Evolutionary conservation across 139 green algal genomes (phyloP).

Genomic region (Haematococcus sp.): DNA sequence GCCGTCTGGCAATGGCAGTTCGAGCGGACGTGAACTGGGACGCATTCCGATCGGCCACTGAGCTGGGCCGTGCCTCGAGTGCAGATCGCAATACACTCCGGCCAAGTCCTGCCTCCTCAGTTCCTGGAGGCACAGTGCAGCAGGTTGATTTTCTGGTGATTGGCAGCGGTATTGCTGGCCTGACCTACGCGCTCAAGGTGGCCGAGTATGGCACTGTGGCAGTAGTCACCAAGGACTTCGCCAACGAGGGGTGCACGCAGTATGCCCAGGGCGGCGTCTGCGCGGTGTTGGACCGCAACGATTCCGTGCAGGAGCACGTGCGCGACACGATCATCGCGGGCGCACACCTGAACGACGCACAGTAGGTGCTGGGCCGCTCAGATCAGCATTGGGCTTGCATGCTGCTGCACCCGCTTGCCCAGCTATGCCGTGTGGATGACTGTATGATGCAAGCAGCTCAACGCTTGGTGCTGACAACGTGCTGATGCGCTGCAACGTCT

Average conservation of each 20-base stretch:
- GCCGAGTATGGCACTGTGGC: constrained; percentile 89
- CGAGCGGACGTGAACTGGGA: constrained; percentile 49
- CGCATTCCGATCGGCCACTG: constrained; percentile 18
- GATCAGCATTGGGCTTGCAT: not conserved
- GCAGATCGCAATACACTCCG: not conserved
- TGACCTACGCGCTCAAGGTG: constrained; percentile 93
- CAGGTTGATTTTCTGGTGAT: constrained; percentile 93
- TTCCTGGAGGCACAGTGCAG: constrained; percentile 14
- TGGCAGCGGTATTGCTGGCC: constrained; percentile 91
- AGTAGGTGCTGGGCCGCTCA: constrained; percentile 46
- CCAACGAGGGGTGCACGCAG: constrained; percentile 78
- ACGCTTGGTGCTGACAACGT: not conserved
- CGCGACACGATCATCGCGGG: constrained; percentile 89
- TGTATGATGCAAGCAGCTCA: too few species aligned
- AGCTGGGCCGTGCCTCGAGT: not conserved
- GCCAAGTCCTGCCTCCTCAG: not conserved
- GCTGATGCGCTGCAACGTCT: not conserved
- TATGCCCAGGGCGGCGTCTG: constrained; percentile 94
- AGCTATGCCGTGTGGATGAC: not conserved
- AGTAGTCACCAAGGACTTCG: constrained; percentile 89
- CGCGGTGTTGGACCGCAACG: constrained; percentile 86
- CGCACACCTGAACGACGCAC: constrained; percentile 72
- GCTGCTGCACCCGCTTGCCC: not conserved
- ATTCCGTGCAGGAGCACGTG: constrained; percentile 87
- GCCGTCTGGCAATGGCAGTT: not conserved